Base-by-base conservation (phyloP, 805 yeast species). In the Hagleromyces aurorensis region DNA sequence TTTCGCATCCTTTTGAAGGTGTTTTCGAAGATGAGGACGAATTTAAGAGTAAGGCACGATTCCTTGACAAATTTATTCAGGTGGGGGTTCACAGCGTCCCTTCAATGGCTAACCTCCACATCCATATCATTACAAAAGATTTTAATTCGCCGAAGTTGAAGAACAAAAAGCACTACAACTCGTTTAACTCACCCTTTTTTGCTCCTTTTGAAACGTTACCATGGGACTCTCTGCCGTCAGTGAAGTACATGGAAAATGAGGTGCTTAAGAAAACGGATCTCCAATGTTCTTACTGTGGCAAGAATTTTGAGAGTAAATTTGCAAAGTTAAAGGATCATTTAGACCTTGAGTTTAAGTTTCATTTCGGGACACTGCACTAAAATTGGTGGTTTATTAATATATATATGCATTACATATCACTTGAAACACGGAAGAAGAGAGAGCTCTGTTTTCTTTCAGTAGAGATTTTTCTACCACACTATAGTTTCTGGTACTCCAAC, bases 401-500 rank as follows among this genome's bases (percentile, higher is more conserved):
- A 34, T 22, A 27, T 33, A 30, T 23, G 20, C 21, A 33, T 16
- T n/a, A n/a, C n/a, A n/a, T n/a, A n/a, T n/a, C n/a, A n/a, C n/a
- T n/a, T n/a, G n/a, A n/a, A n/a, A n/a, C n/a, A n/a, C n/a, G n/a
- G n/a, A n/a, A n/a, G n/a, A n/a, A n/a, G n/a, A n/a, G n/a, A n/a
- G n/a, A n/a, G n/a, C n/a, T n/a, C n/a, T n/a, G n/a, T n/a, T n/a
- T n/a, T n/a, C n/a, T n/a, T n/a, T n/a, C n/a, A n/a, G n/a, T n/a
- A n/a, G n/a, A n/a, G n/a, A n/a, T n/a, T n/a, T n/a, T n/a, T n/a
- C n/a, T n/a, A n/a, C n/a, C n/a, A n/a, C n/a, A 18, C 37, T 65
- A 91, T 55, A 91, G 65, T 69, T 91, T 91, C 65, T 91, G 94
- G 59, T 91, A 91, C 50, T 89, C 97, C 39, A 89, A 64, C 58